phyloP scores from a whole-genome alignment of 345 rosid genomes.

The Gynandropsis gynandra region DNA sequence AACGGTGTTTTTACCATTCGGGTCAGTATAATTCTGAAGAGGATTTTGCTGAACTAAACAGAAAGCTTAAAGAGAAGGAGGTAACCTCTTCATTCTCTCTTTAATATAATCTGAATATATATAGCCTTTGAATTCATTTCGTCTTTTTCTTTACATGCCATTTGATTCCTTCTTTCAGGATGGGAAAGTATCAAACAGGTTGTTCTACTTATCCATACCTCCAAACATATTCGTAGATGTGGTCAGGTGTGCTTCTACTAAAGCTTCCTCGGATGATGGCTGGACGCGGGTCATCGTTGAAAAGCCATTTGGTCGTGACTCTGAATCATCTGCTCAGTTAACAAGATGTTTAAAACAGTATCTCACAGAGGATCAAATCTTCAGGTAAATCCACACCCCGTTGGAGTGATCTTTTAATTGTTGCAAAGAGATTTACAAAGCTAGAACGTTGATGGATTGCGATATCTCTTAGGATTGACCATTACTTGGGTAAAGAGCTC shows the following conservation, averaged over 20 bases:
- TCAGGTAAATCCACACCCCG: constrained; percentile 45
- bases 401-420: background rate
- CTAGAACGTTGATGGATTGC: too few species aligned
- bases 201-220: constrained; percentile 82
- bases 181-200: constrained; percentile 61
- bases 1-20: constrained; percentile 75
- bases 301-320: constrained; percentile 92
- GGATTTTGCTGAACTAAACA: constrained; percentile 56
- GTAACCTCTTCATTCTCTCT: constrained; percentile 22
- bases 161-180: constrained; percentile 31
- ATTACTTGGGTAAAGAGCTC: constrained; percentile 89
- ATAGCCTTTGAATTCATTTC: background rate
- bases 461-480: constrained; percentile 57
- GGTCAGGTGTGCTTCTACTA: constrained; percentile 64
- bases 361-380: constrained; percentile 75
- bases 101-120: too few species aligned
- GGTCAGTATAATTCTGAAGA: constrained; percentile 79
- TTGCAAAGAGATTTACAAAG: background rate
- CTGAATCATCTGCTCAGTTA: constrained; percentile 64
- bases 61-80: constrained; percentile 75
- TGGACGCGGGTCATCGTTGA: constrained; percentile 94
- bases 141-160: background rate
- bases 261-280: constrained; percentile 63
- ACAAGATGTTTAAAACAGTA: constrained; percentile 74
- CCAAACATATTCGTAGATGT: constrained; percentile 85